Percentiles rank a stretch among this genome's conserved stretches.
phyloP scores from a whole-genome alignment of 306 rosid genomes.

The Casuarina glauca region DNA sequence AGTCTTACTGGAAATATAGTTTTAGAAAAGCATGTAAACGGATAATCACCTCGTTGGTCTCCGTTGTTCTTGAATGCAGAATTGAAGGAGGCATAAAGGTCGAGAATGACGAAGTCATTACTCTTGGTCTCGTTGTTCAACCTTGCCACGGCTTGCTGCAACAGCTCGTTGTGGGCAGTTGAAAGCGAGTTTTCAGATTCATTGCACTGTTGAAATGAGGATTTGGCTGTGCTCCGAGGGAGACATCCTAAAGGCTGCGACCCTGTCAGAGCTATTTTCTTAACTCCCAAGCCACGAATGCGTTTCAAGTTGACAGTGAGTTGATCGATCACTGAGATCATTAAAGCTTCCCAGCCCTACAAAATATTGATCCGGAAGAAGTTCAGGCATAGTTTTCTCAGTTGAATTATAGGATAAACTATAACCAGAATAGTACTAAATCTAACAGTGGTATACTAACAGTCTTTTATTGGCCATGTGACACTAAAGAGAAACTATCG shows the following conservation, averaged over 20 bases:
- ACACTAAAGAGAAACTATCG: too few species aligned
- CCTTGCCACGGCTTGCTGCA: conserved; percentile 21
- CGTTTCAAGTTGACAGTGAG: conserved; percentile 13
- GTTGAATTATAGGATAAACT: background rate
- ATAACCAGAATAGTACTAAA: background rate
- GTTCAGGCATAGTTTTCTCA: background rate
- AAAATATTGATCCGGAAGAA: background rate
- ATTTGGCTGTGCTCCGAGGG: conserved; percentile 23
- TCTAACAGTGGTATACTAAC: too few species aligned
- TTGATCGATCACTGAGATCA: conserved; percentile 27
- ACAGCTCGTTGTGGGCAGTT: conserved; percentile 26
- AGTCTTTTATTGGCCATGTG: too few species aligned
- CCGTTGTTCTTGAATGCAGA: conserved; percentile 37
- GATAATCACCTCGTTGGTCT: conserved; percentile 25
- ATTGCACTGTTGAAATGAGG: conserved; percentile 32
- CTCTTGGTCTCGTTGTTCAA: conserved; percentile 29
- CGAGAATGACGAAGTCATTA: conserved; percentile 21
- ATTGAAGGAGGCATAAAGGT: conserved; percentile 50
- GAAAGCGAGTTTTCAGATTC: conserved; percentile 1
- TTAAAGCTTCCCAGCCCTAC: conserved; percentile 26
- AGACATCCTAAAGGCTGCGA: conserved; percentile 43
- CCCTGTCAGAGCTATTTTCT: conserved; percentile 31
- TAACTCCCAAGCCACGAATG: conserved; percentile 38
- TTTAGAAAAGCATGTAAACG: background rate
- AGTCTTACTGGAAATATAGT: too few species aligned